Evolutionary conservation across 805 yeast species (phyloP).

Genomic region (Pichia ethanolica): DNA sequence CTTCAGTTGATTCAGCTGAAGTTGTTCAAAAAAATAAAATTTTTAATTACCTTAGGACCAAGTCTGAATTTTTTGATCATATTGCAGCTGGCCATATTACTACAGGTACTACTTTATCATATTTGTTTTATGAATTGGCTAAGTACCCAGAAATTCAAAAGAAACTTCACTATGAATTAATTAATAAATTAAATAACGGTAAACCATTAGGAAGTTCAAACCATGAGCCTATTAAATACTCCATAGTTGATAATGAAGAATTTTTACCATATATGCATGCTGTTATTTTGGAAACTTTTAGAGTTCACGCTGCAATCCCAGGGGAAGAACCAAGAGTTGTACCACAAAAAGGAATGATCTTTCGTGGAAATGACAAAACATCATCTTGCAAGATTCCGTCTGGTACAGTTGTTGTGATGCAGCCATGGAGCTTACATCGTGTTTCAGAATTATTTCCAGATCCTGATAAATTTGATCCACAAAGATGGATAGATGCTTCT

Average conservation of each 20-base stretch:
- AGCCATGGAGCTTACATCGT: slow-evolving; percentile 60
- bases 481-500: slow-evolving; percentile 49
- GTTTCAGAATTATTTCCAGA: slow-evolving; percentile 41
- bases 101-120: slow-evolving; percentile 59
- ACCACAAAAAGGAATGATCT: slow-evolving; percentile 25
- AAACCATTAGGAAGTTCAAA: slow-evolving; percentile 16
- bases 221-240: slow-evolving; percentile 24
- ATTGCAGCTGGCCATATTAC: slow-evolving; percentile 76
- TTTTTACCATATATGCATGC: slow-evolving; percentile 51
- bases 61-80: slow-evolving; percentile 53
- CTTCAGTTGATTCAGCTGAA: not conserved
- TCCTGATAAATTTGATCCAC: slow-evolving; percentile 41
- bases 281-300: slow-evolving; percentile 49
- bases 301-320: slow-evolving; percentile 66
- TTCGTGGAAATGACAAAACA: slow-evolving; percentile 23
- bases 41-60: slow-evolving; percentile 25
- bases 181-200: slow-evolving; percentile 16
- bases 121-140: slow-evolving; percentile 51
- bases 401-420: slow-evolving; percentile 53
- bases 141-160: slow-evolving; percentile 40
- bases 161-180: slow-evolving; percentile 38
- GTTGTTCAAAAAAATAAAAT: slow-evolving; percentile 6
- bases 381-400: slow-evolving; percentile 34
- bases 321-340: slow-evolving; percentile 62
- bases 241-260: slow-evolving; percentile 36